These are phyloP conservation scores for Planoprotostelium fungivorum DNA, from an alignment of 78 protist genomes.

Conservation along the genomic window DNA sequence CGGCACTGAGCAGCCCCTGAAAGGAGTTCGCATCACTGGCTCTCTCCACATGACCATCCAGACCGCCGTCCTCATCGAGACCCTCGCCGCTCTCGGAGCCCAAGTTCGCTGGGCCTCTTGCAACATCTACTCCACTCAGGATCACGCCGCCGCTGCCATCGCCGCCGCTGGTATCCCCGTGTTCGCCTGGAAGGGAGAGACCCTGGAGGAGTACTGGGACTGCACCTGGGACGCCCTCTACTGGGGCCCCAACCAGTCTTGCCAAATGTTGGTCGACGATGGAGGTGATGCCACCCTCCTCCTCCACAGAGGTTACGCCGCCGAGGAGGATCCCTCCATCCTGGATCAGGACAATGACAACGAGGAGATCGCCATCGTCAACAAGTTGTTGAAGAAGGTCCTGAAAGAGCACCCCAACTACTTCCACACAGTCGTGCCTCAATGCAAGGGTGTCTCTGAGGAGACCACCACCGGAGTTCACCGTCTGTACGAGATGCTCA, in stretches of 20 bases:
- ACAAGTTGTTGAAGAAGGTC: conserved; percentile 4
- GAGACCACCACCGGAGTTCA: conserved; percentile 99
- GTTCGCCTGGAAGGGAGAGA: conserved; percentile 99
- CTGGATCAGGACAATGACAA: conserved; percentile 20
- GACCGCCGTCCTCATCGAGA: conserved; percentile 98
- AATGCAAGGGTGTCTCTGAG: conserved; percentile 95
- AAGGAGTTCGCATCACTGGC: conserved; percentile 94
- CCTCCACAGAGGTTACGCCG: conserved; percentile 88
- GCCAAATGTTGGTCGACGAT: conserved; percentile 95
- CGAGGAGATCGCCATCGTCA: conserved; percentile 16
- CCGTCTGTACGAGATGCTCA: conserved; percentile 89
- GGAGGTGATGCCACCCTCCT: conserved; percentile 99
- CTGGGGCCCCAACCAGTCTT: conserved; percentile 74
- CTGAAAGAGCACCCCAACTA: conserved; percentile 50
- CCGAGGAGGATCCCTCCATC: conserved; percentile 50
- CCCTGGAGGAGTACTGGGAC: conserved; percentile 97
- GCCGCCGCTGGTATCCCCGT: conserved; percentile 94
- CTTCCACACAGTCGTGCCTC: conserved; percentile 59
- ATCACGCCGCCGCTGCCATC: conserved; percentile 99
- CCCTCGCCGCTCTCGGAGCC: conserved; percentile 96
- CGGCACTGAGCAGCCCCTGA: conserved; percentile 88
- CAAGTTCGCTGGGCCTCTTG: conserved; percentile 96
- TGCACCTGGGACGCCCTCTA: conserved; percentile 87
- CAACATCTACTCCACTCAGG: conserved; percentile 99
- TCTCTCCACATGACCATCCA: conserved; percentile 99